phyloP scores from a whole-genome alignment of 352 stramenopile species.

The Phytopythium litorale region DNA sequence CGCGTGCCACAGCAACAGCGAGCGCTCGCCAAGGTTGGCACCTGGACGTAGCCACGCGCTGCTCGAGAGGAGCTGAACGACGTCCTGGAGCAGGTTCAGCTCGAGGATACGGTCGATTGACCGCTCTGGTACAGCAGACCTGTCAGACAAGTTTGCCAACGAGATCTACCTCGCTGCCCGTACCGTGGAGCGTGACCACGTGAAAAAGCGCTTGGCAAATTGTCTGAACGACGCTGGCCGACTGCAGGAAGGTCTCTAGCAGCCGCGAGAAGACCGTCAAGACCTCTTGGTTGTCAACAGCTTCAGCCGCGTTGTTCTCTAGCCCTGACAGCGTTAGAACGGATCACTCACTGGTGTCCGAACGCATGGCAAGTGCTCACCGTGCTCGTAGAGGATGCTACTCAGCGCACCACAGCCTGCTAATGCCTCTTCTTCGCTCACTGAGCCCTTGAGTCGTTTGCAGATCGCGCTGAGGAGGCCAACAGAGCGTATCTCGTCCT shows the following conservation, averaged over 20 bases:
- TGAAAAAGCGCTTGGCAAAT: conserved; percentile 44
- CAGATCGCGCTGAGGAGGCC: conserved; percentile 32
- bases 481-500: conserved; percentile 30
- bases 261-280: conserved; percentile 23
- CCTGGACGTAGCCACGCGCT: neutral
- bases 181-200: conserved; percentile 32
- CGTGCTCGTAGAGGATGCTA: conserved; percentile 43
- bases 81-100: conserved; percentile 27
- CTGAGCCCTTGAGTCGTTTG: conserved; percentile 9
- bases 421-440: conserved; percentile 19
- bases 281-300: conserved; percentile 21
- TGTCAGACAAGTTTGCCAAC: neutral
- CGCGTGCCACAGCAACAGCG: conserved; percentile 46
- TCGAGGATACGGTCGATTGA: conserved; percentile 20
- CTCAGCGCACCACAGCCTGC: conserved; percentile 26
- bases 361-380: conserved; percentile 8
- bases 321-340: neutral
- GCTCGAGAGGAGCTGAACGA: conserved; percentile 30
- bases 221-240: conserved; percentile 17
- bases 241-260: conserved; percentile 15
- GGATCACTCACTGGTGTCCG: neutral
- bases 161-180: neutral
- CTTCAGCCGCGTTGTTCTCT: conserved; percentile 23
- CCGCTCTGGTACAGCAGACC: neutral
- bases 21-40: conserved; percentile 11